Conservation (phyloP, 208 protist species). For the Paratrypanosoma confusum region DNA sequence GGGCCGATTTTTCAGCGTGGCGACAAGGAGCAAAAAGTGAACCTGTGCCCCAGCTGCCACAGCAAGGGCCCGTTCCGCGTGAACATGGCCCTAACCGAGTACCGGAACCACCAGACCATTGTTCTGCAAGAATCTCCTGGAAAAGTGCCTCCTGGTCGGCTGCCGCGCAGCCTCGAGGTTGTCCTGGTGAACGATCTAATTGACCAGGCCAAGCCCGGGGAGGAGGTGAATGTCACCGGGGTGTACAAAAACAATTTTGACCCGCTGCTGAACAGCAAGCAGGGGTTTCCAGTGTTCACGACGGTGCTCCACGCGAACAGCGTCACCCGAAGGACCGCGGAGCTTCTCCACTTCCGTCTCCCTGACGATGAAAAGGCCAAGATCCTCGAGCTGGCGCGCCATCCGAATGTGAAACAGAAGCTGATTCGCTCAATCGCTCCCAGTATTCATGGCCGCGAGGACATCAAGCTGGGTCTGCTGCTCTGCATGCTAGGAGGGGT, state of each 20-base stretch:
- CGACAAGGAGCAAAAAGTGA: constrained; percentile 77
- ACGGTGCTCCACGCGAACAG: constrained; percentile 98
- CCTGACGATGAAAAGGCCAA: constrained; percentile 77
- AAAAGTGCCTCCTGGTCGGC: constrained; percentile 95
- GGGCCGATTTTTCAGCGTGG: constrained; percentile 87
- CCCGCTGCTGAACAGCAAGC: constrained; percentile 91
- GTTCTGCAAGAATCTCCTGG: constrained; percentile 98
- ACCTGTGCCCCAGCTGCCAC: constrained; percentile 86
- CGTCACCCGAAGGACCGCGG: constrained; percentile 84
- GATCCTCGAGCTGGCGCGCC: constrained; percentile 84
- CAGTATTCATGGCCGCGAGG: constrained; percentile 98
- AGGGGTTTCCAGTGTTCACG: constrained; percentile 99
- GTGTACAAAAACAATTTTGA: constrained; percentile 99
- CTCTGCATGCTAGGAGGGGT: constrained; percentile 97
- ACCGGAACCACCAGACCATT: constrained; percentile 98
- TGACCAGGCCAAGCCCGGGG: constrained; percentile 95
- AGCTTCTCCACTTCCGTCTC: constrained; percentile 78
- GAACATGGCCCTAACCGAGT: constrained; percentile 96
- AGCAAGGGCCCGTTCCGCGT: constrained; percentile 93
- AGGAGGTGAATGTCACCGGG: constrained; percentile 96
- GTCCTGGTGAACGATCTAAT: constrained; percentile 97
- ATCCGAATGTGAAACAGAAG: constrained; percentile 80
- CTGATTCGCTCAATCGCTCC: constrained; percentile 97
- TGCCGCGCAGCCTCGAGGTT: constrained; percentile 97
- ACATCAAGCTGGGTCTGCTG: constrained; percentile 98